phyloP scores from a whole-genome alignment of 208 protist genomes.

The Endotrypanum monterogeii region DNA sequence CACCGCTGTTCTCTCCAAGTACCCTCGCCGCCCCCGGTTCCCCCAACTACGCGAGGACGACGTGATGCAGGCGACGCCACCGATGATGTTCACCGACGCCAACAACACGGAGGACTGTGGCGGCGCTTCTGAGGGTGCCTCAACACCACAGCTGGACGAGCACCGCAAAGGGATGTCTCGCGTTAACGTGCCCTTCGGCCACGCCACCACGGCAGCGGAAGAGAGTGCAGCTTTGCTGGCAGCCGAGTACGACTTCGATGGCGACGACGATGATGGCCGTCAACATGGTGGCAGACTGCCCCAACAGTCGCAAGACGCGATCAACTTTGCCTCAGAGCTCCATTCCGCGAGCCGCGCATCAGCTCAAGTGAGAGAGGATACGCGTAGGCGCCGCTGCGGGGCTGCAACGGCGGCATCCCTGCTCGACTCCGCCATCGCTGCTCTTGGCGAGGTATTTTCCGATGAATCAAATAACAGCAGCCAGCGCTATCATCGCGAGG shows the following conservation, averaged over 20 bases:
- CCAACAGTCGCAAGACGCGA: background rate
- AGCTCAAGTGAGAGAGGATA: background rate
- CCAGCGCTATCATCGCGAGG: constrained; percentile 6
- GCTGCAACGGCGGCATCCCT: constrained; percentile 8
- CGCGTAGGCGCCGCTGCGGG: background rate
- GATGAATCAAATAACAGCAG: background rate
- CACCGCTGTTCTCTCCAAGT: constrained; percentile 19
- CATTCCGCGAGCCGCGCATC: background rate
- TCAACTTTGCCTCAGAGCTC: constrained; percentile 24
- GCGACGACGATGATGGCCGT: background rate
- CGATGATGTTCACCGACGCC: background rate
- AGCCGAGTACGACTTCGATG: constrained; percentile 26
- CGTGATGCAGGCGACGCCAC: constrained; percentile 37
- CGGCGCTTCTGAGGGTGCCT: background rate
- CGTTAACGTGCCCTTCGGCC: constrained; percentile 9
- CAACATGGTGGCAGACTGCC: background rate
- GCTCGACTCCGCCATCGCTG: constrained; percentile 27
- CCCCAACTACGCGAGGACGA: constrained; percentile 46
- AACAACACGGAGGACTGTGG: background rate
- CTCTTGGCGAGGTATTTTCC: constrained; percentile 16
- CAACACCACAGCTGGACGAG: background rate
- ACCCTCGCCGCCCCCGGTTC: constrained; percentile 40
- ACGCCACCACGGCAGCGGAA: background rate
- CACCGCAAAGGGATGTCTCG: background rate
- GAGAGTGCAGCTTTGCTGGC: constrained; percentile 6